Percentiles rank a stretch among this genome's conserved stretches.
These are phyloP conservation scores for Piloderma croceum DNA, from an alignment of 768 basidiomycete genomes.

Conservation along the genomic window DNA sequence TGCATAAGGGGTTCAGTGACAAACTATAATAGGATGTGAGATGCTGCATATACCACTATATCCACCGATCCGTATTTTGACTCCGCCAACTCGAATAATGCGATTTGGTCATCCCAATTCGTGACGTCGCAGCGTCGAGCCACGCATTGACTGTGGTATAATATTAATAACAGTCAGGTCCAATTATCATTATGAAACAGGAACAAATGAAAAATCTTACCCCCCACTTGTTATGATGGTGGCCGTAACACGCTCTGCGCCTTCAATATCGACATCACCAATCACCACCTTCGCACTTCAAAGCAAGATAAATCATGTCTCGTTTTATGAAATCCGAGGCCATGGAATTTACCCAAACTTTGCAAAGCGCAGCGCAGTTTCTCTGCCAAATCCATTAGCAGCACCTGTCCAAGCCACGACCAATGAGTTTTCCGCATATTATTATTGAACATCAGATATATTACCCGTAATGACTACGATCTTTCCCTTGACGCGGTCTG, in stretches of 20 bases:
- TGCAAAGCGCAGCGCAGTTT: slow-evolving; percentile 47
- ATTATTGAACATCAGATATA: slow-evolving; percentile 6
- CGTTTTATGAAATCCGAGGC: background rate
- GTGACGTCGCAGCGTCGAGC: slow-evolving; percentile 45
- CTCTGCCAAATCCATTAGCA: slow-evolving; percentile 49
- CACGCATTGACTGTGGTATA: slow-evolving; percentile 32
- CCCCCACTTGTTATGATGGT: slow-evolving; percentile 40
- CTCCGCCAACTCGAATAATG: slow-evolving; percentile 46
- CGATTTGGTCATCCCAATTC: slow-evolving; percentile 48
- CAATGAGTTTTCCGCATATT: slow-evolving; percentile 1
- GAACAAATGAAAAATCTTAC: slow-evolving; percentile 24
- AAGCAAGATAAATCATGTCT: background rate
- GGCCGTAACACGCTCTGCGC: slow-evolving; percentile 34
- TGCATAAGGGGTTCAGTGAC: slow-evolving; percentile 10
- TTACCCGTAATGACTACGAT: slow-evolving; percentile 51
- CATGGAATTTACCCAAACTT: slow-evolving; percentile 36
- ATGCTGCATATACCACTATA: slow-evolving; percentile 38
- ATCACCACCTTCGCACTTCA: slow-evolving; percentile 49
- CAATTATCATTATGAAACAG: slow-evolving; percentile 1
- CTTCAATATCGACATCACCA: slow-evolving; percentile 42
- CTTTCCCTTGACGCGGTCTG: slow-evolving; percentile 37
- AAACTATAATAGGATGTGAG: background rate
- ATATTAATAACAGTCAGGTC: background rate
- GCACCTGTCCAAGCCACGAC: slow-evolving; percentile 30
- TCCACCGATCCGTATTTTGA: slow-evolving; percentile 44